Conservation (phyloP, 169 alveolate genomes). For the Plasmodium knowlesi region DNA sequence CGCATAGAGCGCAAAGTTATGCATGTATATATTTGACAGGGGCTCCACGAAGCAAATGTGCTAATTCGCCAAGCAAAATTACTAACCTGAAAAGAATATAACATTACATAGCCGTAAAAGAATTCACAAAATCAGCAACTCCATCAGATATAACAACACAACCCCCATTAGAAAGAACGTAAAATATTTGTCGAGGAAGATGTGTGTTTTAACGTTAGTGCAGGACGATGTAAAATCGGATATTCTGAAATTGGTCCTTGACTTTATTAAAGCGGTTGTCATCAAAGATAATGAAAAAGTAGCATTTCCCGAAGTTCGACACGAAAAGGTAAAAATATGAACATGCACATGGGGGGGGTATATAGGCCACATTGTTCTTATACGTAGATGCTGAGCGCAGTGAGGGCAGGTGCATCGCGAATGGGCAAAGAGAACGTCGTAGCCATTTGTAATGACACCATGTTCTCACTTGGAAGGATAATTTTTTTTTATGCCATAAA, state of each 20-base stretch:
- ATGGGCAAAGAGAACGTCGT: neutral
- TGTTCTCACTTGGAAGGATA: neutral
- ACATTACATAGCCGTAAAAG: neutral
- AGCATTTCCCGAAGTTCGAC: conserved; percentile 26
- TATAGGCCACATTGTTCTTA: neutral
- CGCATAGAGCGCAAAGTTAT: neutral
- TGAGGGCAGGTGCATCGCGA: neutral
- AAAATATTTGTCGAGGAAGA: conserved; percentile 19
- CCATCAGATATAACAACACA: neutral
- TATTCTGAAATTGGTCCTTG: conserved; percentile 52
- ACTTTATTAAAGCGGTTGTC: conserved; percentile 20
- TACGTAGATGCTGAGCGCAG: neutral
- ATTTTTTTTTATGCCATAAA: neutral
- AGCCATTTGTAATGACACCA: neutral
- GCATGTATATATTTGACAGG: neutral
- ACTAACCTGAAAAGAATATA: neutral
- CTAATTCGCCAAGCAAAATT: neutral
- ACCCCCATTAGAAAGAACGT: neutral
- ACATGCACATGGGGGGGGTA: neutral
- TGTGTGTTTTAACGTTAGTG: conserved; percentile 52
- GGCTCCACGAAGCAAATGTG: neutral
- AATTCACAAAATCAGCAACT: neutral
- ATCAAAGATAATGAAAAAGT: conserved; percentile 24
- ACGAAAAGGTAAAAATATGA: conserved; percentile 33
- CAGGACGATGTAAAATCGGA: conserved; percentile 52